Evolutionary conservation across 2,329 filamentous ascomycete genomes (phyloP), one percentile per base, ranked within the genome.

Genomic region (Penicillium frequentans): DNA sequence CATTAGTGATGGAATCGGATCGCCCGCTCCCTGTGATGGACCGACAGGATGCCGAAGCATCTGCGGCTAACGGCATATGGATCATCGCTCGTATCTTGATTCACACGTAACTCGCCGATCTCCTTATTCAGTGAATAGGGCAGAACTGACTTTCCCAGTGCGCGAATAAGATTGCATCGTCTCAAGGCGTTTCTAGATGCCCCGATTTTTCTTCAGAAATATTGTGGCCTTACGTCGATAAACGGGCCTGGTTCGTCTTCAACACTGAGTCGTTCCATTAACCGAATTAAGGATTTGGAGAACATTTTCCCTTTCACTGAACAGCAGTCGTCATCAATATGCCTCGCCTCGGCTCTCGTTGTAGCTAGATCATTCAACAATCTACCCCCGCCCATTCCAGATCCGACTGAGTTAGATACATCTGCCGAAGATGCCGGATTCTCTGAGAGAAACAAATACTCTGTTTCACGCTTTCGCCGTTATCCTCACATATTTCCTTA

Each of bases 201-300:
- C 13, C 51, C 51, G 2, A 29, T 53, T 16, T 53, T 47, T 24
- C 29, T 53, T 5, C 42, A 53, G 13, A 53, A 47, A 16, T 53
- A 46, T 19, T 53, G 51, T 14, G 51, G 47, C n/a, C 51, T 53
- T n/a, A 39, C 24, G 14, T 43, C 26, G 47, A 53, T 42, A 26
- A 23, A 45, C 43, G 26, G 26, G 14, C 24, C 9, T 10, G 43
- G 19, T 13, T 8, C 13, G 4, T 24, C 26, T 10, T 5, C 43
- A 45, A 23, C 10, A 45, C 21, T 24, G 19, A 19, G 19, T 24
- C 19, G 26, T 26, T 24, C 16, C 19, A 26, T 2, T 13, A 24
- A 26, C 19, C 19, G 19, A 4, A 8, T 16, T 13, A 6, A 45
- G 43, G 10, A 45, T 26, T 26, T 45, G 21, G 43, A 26, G 13